Percentiles rank a stretch among this genome's conserved stretches.
Conservation (phyloP, 2,329 filamentous ascomycete species). For the Arthroderma sp. region DNA sequence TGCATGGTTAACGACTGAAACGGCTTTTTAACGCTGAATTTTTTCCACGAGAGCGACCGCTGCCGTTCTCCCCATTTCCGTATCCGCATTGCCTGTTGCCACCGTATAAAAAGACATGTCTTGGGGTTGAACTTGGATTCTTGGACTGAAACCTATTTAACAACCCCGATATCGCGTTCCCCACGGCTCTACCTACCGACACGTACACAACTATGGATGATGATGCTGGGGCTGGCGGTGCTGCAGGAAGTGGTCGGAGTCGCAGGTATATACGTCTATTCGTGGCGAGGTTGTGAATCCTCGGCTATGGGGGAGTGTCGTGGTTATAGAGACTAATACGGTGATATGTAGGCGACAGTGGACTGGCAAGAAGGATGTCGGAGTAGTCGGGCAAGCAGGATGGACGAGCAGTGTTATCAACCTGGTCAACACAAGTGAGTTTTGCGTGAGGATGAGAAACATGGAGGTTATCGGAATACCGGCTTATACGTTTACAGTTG, state of each 20-base stretch:
- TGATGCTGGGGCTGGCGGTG: constrained; percentile 6
- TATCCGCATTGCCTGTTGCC: not conserved
- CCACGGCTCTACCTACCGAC: not conserved
- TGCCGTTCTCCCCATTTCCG: not conserved
- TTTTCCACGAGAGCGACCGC: too few species aligned
- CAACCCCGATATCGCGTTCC: not conserved
- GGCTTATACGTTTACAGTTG: constrained; percentile 43
- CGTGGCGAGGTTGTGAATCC: not conserved
- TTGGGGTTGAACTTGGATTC: constrained; percentile 2
- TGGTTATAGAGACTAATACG: not conserved
- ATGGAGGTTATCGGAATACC: not conserved
- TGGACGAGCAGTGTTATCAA: constrained; percentile 91
- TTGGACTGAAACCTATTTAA: not conserved
- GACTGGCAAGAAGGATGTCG: constrained; percentile 59
- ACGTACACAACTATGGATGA: constrained; percentile 9
- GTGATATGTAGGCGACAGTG: constrained; percentile 14
- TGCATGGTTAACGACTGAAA: not conserved
- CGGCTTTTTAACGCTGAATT: not conserved
- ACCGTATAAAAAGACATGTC: constrained; percentile 4
- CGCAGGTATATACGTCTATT: constrained; percentile 9
- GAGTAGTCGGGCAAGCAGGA: constrained; percentile 61
- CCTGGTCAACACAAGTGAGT: constrained; percentile 79
- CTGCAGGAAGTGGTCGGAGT: constrained; percentile 9
- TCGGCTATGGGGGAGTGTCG: not conserved
- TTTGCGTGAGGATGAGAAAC: not conserved